Conservation (phyloP, 2,329 filamentous ascomycete genomes). For the Basipetospora chlamydospora region DNA sequence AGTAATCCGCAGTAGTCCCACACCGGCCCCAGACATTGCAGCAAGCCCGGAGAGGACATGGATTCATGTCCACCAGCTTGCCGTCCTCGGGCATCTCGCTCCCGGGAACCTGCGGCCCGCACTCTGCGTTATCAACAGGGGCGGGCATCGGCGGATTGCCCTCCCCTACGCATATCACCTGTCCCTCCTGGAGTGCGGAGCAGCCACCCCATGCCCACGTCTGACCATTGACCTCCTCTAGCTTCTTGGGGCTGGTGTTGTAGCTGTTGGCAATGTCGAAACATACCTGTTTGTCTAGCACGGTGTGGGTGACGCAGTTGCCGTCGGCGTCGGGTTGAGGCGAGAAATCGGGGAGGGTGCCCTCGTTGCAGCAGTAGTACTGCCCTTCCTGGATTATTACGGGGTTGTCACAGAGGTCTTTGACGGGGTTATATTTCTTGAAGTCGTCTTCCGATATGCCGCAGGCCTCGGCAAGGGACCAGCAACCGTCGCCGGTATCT, state of each 20-base stretch:
- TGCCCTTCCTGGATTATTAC: conserved; percentile 16
- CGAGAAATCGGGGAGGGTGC: conserved; percentile 10
- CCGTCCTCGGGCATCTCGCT: conserved; percentile 5
- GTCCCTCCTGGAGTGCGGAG: conserved; percentile 11
- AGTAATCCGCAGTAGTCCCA: conserved; percentile 25
- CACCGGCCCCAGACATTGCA: conserved; percentile 28
- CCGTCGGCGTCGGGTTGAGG: conserved; percentile 14
- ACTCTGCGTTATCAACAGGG: conserved; percentile 12
- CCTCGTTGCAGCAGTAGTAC: conserved; percentile 21
- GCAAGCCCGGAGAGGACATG: conserved; percentile 16
- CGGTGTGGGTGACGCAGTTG: conserved; percentile 20
- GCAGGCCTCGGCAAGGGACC: conserved; percentile 20
- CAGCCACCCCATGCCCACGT: conserved; percentile 25
- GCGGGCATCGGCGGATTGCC: conserved; percentile 20
- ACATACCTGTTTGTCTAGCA: conserved; percentile 21
- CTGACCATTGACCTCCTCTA: conserved; percentile 22
- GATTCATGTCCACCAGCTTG: conserved; percentile 11
- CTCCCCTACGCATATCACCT: conserved; percentile 19
- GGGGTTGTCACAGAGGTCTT: conserved; percentile 15
- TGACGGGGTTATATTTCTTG: conserved; percentile 20
- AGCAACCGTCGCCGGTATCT: conserved; percentile 21
- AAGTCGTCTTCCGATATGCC: conserved; percentile 23
- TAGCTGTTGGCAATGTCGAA: conserved; percentile 16
- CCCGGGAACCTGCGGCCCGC: conserved; percentile 4
- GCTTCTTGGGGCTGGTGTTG: conserved; percentile 19